A percentile compares a stretch with the other conserved stretches of the same genome.
phyloP scores from a whole-genome alignment of 139 green algal species.

The Ostreobium quekettii region DNA sequence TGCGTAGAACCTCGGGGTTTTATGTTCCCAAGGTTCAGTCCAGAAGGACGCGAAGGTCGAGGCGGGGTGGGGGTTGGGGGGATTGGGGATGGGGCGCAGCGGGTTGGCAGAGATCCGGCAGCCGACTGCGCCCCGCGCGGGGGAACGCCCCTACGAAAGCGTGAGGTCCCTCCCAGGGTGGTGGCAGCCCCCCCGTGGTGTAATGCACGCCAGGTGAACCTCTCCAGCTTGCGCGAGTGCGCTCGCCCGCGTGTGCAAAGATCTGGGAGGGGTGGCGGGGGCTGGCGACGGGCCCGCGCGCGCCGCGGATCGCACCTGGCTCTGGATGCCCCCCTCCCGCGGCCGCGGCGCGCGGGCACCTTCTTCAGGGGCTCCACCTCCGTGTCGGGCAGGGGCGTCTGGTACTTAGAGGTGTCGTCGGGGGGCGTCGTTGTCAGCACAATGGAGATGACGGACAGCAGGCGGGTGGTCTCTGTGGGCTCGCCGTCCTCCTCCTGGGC shows the following conservation, averaged over 20 bases:
- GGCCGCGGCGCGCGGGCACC: not conserved
- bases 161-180: not conserved
- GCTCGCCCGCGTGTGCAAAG: not conserved
- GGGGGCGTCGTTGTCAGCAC: slow-evolving; percentile 53
- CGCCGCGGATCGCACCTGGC: not conserved
- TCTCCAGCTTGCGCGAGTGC: not conserved
- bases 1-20: too few relatives aligned
- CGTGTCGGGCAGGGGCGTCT: slow-evolving; percentile 53
- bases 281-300: not conserved
- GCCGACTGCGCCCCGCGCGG: too few relatives aligned
- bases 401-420: slow-evolving; percentile 59
- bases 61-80: too few relatives aligned
- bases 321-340: not conserved
- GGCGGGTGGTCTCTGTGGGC: slow-evolving; percentile 51
- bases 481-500: slow-evolving; percentile 62
- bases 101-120: too few relatives aligned
- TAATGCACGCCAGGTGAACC: not conserved
- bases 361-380: slow-evolving; percentile 25
- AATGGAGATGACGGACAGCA: slow-evolving; percentile 72
- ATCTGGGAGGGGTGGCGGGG: not conserved
- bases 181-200: not conserved
- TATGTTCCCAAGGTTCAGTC: too few relatives aligned
- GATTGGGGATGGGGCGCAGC: too few relatives aligned
- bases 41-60: too few relatives aligned
- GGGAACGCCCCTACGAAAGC: too few relatives aligned